Evolutionary conservation across 768 basidiomycete species (phyloP), one percentile per base, ranked within the genome.

Genomic region (Lactifluus piperatus): DNA sequence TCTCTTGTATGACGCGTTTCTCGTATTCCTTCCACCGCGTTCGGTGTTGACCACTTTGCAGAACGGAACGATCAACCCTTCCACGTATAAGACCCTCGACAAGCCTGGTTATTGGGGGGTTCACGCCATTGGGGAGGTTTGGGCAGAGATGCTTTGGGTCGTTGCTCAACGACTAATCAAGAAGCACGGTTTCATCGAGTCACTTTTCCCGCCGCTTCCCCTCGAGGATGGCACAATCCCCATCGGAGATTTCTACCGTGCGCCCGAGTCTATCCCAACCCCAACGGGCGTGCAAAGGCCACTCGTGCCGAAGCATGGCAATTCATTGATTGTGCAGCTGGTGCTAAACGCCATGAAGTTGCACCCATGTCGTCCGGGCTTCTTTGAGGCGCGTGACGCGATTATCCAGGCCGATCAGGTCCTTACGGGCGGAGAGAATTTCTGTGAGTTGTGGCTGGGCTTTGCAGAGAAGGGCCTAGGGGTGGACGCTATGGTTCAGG

Each of bases 71-170:
- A 66, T 89, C 71, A 98, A 97, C 76, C 95, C 93, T 0, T 90
- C 89, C 54, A 87, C 84, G 0, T 97, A 97, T 80, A 88, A 92
- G 82, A 94, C 86, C 2, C 86, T 99, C 22, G 91, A 98, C 76
- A 88, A 88, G 72, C 85, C 86, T 2, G 91, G 91, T 18, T 94
- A 94, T 77, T 95, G 91, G 86, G 91, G 92, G 36, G 93, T 94
- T 9, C 88, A 89, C 66, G 87, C 88, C 22, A 86, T 94, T 62
- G 93, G 93, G 45, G 93, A 95, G 73, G 94, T 98, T 54, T 97
- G 94, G 94, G 94, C 94, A 5, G 74, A 93, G 76, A 85, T 91
- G 26, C 84, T 93, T 54, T 93, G 88, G 88, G 79, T 91, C 65
- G 78, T 88, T 48, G 78, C 81, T 20, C 82, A 92, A 67, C 72